A percentile compares a stretch with the other conserved stretches of the same genome.
phyloP scores from a whole-genome alignment of 1,284 basidiomycete genomes.

The Gymnopus androsaceus region DNA sequence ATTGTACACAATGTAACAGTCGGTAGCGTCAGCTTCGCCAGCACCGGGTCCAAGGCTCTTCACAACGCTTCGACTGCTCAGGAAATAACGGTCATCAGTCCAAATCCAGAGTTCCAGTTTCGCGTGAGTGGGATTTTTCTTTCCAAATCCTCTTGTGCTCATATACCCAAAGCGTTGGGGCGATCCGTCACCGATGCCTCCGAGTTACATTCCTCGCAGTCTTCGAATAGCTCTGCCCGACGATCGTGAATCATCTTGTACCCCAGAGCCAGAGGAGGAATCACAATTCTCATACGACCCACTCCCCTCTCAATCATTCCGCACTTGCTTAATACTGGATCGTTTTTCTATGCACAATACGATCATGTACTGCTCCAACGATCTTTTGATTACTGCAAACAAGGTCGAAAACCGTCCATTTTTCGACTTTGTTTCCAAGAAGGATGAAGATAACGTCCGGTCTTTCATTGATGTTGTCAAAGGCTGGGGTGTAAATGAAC shows the following conservation, averaged over 20 bases:
- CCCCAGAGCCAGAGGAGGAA: slow-evolving; percentile 7
- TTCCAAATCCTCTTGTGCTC: background rate
- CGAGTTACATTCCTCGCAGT: slow-evolving; percentile 38
- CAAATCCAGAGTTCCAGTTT: slow-evolving; percentile 69
- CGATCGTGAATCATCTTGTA: background rate
- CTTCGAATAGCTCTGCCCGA: background rate
- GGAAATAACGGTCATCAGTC: slow-evolving; percentile 72
- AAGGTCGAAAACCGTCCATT: slow-evolving; percentile 59
- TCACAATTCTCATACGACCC: slow-evolving; percentile 44
- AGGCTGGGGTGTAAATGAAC: slow-evolving; percentile 77
- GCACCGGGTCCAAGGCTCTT: slow-evolving; percentile 67
- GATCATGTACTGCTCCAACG: slow-evolving; percentile 71
- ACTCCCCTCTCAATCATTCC: slow-evolving; percentile 62
- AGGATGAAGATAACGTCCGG: slow-evolving; percentile 63
- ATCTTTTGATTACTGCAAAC: slow-evolving; percentile 58
- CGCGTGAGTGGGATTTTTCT: slow-evolving; percentile 44
- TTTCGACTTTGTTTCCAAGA: slow-evolving; percentile 67
- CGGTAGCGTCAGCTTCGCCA: slow-evolving; percentile 73
- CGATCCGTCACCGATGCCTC: slow-evolving; percentile 66
- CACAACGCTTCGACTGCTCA: slow-evolving; percentile 78
- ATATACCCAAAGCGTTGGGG: slow-evolving; percentile 59
- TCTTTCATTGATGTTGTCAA: slow-evolving; percentile 75
- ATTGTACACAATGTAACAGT: slow-evolving; percentile 75
- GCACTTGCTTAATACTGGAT: slow-evolving; percentile 74
- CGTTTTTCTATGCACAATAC: slow-evolving; percentile 66